Base-by-base conservation (phyloP, 805 yeast genomes). In the Wickerhamomyces rabaulensis region DNA sequence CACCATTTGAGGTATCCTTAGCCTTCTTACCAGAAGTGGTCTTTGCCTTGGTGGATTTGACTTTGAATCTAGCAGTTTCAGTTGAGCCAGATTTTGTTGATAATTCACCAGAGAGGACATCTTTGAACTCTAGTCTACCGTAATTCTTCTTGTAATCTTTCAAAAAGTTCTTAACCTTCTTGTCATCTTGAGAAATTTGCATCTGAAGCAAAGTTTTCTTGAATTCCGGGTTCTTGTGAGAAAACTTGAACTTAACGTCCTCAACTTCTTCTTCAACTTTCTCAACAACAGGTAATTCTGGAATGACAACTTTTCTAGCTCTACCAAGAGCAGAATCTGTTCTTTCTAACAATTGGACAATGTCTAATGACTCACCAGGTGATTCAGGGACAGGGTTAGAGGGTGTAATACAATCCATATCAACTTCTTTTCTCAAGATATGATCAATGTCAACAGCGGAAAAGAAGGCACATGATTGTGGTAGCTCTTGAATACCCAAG, bases 381-480 rank as follows among this genome's bases (percentile, higher is more conserved):
- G 85, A 77, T 16, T 91, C 82, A 0, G 92, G 68, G 0, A 54
- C 49, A 0, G 83, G 80, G 55, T 90, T 84, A 0, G 97, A 88
- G 0, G 97, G 97, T 0, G 99, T 95, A 2, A 89, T 73, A 65
- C 98, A 92, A 51, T 84, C 89, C 73, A 90, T 70, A 52, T 82
- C 81, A n/a, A 92, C 98, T 56, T 95, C 99, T 59, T 94, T 94
- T 54, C 99, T 73, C 54, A 95, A 67, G 4, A 92, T 86, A 50
- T 75, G 78, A 60, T 94, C 99, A 45, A 95, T 78, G 61, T 94
- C 99, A 36, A 94, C 90, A 35, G 89, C 90, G 1, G 96, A 87
- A 62, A 94, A 94, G 62, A 94, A 94, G 0, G 99, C 98, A 67
- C 96, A 88, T 12, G 91, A 83, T 57, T 91, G 96, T 0, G 99